A percentile compares a stretch with the other conserved stretches of the same genome.
phyloP scores from a whole-genome alignment of 371 early-diverging fungal genomes.

The Paramicrosporidium saccamoebae region DNA sequence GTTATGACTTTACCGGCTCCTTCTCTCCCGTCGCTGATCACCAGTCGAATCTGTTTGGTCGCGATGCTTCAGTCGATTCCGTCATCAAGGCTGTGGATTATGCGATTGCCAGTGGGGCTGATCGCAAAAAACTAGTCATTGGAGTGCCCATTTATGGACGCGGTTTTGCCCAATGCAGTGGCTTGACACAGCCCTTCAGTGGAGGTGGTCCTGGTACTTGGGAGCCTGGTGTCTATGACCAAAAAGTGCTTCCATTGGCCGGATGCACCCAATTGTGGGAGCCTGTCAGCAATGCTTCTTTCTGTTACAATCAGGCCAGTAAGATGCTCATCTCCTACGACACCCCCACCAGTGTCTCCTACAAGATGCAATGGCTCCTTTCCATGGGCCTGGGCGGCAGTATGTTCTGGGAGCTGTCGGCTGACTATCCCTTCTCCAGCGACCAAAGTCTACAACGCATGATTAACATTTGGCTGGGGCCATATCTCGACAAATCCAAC shows the following conservation, averaged over 20 bases:
- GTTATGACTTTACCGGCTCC: slow-evolving; percentile 33
- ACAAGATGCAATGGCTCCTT: slow-evolving; percentile 32
- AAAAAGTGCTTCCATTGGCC: slow-evolving; percentile 7
- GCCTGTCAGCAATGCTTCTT: slow-evolving; percentile 20
- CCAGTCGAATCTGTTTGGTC: slow-evolving; percentile 34
- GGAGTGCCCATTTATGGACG: slow-evolving; percentile 53
- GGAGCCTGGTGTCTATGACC: slow-evolving; percentile 47
- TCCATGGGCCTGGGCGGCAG: slow-evolving; percentile 27
- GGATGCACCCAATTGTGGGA: slow-evolving; percentile 30
- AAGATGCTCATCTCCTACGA: slow-evolving; percentile 49
- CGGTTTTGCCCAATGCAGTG: slow-evolving; percentile 34
- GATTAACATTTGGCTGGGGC: no score
- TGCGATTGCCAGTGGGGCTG: slow-evolving; percentile 26
- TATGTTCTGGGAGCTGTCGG: slow-evolving; percentile 51
- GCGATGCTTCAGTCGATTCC: slow-evolving; percentile 14
- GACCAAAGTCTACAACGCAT: no score
- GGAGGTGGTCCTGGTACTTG: slow-evolving; percentile 31
- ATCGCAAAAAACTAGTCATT: slow-evolving; percentile 34
- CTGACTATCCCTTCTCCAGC: slow-evolving; percentile 18
- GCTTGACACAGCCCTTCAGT: slow-evolving; percentile 9
- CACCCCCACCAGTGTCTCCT: slow-evolving; percentile 17
- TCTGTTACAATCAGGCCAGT: slow-evolving; percentile 21
- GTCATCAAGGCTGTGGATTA: slow-evolving; percentile 17
- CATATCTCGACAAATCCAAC: no score
- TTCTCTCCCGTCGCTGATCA: slow-evolving; percentile 37